phyloP scores from a whole-genome alignment of 345 rosid species.

The Eucalyptus camaldulensis region DNA sequence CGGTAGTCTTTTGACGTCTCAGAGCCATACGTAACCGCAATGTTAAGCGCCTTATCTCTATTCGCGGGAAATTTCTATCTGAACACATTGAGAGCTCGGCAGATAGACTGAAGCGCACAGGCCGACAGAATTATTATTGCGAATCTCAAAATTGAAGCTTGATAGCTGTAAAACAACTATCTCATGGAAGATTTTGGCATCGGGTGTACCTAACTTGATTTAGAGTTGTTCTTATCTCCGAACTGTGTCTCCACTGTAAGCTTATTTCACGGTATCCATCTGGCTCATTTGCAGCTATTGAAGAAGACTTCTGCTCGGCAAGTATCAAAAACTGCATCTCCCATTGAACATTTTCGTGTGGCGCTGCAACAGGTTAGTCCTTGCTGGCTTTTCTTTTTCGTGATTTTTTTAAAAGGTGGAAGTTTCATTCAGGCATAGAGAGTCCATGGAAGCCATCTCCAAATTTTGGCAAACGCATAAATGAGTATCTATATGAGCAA shows the following conservation, averaged over 20 bases:
- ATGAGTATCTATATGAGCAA: not conserved
- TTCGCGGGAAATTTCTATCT: not conserved
- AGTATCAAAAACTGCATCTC: constrained; percentile 57
- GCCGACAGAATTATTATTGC: not conserved
- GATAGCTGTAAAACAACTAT: not conserved
- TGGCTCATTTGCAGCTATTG: constrained; percentile 47
- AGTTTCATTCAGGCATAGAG: not conserved
- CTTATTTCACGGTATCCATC: constrained; percentile 7
- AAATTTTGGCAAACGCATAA: not conserved
- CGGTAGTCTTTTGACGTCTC: not conserved
- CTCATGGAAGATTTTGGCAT: not conserved
- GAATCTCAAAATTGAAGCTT: not conserved
- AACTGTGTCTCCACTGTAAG: not conserved
- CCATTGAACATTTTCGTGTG: constrained; percentile 51
- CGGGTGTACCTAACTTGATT: not conserved
- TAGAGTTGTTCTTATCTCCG: not conserved
- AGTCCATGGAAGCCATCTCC: not conserved
- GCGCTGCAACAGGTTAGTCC: constrained; percentile 60
- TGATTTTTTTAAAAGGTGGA: not conserved
- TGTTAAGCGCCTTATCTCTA: not conserved
- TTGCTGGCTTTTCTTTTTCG: not conserved
- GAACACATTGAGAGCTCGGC: not conserved
- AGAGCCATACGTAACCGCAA: not conserved
- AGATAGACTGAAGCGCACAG: not conserved
- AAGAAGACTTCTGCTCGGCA: constrained; percentile 68